Evolutionary conservation across 768 basidiomycete genomes (phyloP).

Genomic region (Lepiota venenata): DNA sequence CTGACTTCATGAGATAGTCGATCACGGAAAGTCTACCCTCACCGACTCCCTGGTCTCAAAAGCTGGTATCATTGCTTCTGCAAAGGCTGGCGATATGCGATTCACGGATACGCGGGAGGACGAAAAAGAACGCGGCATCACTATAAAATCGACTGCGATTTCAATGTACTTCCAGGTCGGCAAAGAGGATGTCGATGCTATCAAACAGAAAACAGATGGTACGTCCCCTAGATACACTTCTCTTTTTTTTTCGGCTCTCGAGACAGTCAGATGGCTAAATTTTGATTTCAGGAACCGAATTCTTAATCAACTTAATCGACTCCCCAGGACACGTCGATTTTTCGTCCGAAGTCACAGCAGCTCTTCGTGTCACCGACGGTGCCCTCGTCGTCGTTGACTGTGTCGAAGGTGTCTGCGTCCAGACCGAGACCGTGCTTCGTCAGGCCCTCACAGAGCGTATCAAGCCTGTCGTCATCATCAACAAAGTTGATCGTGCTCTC

Average conservation of each 20-base stretch:
- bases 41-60: conserved; percentile 99
- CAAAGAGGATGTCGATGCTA: conserved; percentile 81
- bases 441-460: conserved; percentile 98
- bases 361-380: conserved; percentile 99
- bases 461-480: conserved; percentile 99
- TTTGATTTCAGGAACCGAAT: conserved; percentile 67
- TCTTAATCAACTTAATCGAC: conserved; percentile 99
- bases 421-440: conserved; percentile 98
- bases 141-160: conserved; percentile 99
- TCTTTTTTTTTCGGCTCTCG: conserved; percentile 5
- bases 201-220: conserved; percentile 96
- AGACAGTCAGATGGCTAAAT: conserved; percentile 12
- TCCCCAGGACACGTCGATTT: conserved; percentile 99
- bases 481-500: conserved; percentile 99
- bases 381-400: conserved; percentile 99
- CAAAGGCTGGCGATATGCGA: conserved; percentile 95
- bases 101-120: conserved; percentile 97
- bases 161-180: conserved; percentile 98
- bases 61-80: conserved; percentile 95
- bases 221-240: conserved; percentile 20
- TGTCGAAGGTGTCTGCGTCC: conserved; percentile 99
- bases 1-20: conserved; percentile 54
- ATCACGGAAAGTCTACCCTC: conserved; percentile 99
- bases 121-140: conserved; percentile 99
- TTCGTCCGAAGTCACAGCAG: conserved; percentile 99